phyloP scores from a whole-genome alignment of 805 yeast genomes.

The Starmerella stellata region DNA sequence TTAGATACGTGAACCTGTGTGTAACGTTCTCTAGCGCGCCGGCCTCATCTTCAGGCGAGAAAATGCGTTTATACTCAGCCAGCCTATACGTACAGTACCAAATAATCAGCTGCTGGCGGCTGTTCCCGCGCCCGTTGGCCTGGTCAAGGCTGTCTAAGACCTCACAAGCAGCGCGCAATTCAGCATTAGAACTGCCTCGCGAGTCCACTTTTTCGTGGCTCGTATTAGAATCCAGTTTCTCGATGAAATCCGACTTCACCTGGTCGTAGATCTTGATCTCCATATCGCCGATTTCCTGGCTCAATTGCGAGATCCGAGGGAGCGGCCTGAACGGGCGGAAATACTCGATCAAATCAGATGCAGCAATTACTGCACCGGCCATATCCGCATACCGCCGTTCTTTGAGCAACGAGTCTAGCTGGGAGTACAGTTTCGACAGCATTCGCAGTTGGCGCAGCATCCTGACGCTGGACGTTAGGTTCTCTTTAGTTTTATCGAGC shows the following conservation, averaged over 20 bases:
- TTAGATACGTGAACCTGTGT: slow-evolving; percentile 66
- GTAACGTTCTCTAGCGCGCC: slow-evolving; percentile 78
- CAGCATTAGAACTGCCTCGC: slow-evolving; percentile 3
- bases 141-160: slow-evolving; percentile 40
- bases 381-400: slow-evolving; percentile 37
- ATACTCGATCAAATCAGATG: slow-evolving; percentile 49
- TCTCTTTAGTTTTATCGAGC: slow-evolving; percentile 67
- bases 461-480: slow-evolving; percentile 69
- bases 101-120: slow-evolving; percentile 40
- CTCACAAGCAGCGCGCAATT: slow-evolving; percentile 41
- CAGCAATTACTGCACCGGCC: slow-evolving; percentile 45
- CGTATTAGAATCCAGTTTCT: slow-evolving; percentile 13
- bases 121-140: slow-evolving; percentile 28
- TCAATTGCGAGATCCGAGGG: slow-evolving; percentile 53
- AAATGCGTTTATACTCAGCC: slow-evolving; percentile 57
- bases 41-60: slow-evolving; percentile 73
- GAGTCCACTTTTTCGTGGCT: not conserved
- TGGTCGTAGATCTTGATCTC: slow-evolving; percentile 48
- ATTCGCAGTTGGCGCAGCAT: slow-evolving; percentile 73
- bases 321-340: slow-evolving; percentile 71
- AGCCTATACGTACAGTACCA: slow-evolving; percentile 61
- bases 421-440: slow-evolving; percentile 57
- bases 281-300: slow-evolving; percentile 39
- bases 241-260: slow-evolving; percentile 50
- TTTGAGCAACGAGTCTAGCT: slow-evolving; percentile 32